Evolutionary conservation across 768 basidiomycete species (phyloP), one percentile per base, ranked within the genome.

Genomic region (Tulasnella sp.): DNA sequence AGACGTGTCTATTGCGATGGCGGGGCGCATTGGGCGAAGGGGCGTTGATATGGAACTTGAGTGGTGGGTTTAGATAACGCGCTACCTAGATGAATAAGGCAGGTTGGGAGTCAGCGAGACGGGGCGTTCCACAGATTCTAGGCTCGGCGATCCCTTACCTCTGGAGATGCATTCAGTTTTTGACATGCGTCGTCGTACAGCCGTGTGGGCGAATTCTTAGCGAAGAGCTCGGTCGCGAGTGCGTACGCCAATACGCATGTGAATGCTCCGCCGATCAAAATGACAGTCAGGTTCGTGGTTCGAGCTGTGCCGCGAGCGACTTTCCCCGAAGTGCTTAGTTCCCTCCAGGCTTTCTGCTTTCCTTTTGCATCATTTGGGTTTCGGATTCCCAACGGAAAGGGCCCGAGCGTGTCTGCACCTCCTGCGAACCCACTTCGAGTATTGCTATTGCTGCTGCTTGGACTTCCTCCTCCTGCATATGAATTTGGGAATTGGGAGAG

Each of bases 151-250:
- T 16, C 69, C 82, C 86, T 57, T 79, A 89, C 88, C 82, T 83
- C 84, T 26, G 84, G 82, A 3, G 89, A 90, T 0, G 82, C 82
- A 78, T 87, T 86, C 77, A 89, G 88, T 74, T 84, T 85, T 40
- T 88, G 84, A 81, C 89, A 89, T 35, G 88, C 87, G 51, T 88
- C 86, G 57, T 88, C 88, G 82, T 94, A 93, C 42, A 95, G 84
- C 37, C 93, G 92, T 5, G 93, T 93, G 6, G 94, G 92, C 37
- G 93, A 94, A 83, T 95, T 95, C 83, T 88, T 90, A n/a, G 94
- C 93, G 83, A 94, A 93, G 9, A 95, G 86, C 82, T 95, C 94
- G 9, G 93, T 91, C 20, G 91, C 91, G 42, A 95, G 87, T 29
- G 92, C 92, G 82, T 94, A 95, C 35, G 90, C 84, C 46, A 95